These are phyloP conservation scores for Skeletonema potamos DNA, from an alignment of 108 stramenopile species.

Conservation along the genomic window DNA sequence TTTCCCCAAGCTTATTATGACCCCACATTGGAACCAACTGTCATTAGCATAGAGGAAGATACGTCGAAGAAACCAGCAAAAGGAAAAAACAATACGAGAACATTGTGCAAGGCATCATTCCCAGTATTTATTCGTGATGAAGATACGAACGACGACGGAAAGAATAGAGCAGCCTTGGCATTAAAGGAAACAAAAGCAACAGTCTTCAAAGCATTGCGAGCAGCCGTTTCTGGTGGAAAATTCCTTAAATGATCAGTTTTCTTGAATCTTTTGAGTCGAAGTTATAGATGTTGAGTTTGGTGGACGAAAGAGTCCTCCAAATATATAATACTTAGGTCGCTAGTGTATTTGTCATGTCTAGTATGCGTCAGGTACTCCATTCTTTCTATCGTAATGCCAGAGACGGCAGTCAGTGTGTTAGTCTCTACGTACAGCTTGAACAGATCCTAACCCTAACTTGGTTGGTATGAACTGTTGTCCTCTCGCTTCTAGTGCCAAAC, in stretches of 20 bases:
- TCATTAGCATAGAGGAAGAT: conserved; percentile 45
- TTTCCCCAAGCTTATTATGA: conserved; percentile 46
- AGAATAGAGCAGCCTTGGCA: not conserved
- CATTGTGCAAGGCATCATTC: conserved; percentile 46
- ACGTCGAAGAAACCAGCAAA: not conserved
- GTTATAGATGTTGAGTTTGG: not conserved
- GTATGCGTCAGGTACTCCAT: conserved; percentile 69
- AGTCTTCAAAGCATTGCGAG: conserved; percentile 42
- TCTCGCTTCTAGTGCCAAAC: conserved; percentile 46
- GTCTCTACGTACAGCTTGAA: conserved; percentile 78
- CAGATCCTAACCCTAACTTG: conserved; percentile 58
- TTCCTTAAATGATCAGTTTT: conserved; percentile 29
- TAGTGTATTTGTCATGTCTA: conserved; percentile 10
- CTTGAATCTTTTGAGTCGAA: not conserved
- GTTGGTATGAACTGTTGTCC: conserved; percentile 52
- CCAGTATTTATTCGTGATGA: conserved; percentile 43
- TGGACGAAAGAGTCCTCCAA: not conserved
- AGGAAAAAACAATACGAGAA: conserved; percentile 23
- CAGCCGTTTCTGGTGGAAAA: conserved; percentile 41
- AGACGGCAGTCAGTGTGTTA: conserved; percentile 54
- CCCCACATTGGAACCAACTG: conserved; percentile 37
- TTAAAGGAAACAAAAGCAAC: conserved; percentile 48
- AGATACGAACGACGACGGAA: conserved; percentile 15
- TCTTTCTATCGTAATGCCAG: conserved; percentile 79
- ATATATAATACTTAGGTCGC: not conserved